Base-by-base conservation (phyloP, 805 yeast species). In the Kurtzmaniella fragi region DNA sequence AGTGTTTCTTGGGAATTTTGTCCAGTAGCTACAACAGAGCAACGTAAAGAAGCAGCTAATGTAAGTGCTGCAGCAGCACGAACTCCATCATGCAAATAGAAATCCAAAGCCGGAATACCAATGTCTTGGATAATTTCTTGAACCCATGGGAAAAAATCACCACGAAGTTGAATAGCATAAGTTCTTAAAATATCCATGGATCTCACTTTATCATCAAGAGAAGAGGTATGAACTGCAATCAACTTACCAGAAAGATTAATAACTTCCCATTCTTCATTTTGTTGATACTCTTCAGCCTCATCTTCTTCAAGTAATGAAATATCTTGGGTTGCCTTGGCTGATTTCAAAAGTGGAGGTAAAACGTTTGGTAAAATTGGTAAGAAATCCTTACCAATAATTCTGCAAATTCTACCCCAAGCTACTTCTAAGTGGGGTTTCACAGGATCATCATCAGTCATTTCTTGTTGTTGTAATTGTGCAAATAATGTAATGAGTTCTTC, bases 331-430 rank as follows among this genome's bases (percentile, higher is more conserved):
- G 93, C 90, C 55, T 81, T 87, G 6, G 97, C 99, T 28, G 90
- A 83, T 39, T 71, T 75, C 40, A 93, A 61, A 41, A 93, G 68
- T n/a, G 96, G 90, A 20, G 98, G 97, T 56, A 93, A 73, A 28
- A 93, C 96, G 9, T 77, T 77, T 26, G 88, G 84, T 43, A 93
- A 70, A 49, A 78, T 83, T 11, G 96, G 96, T 43, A 87, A 62
- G 57, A 93, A 93, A 33, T 88, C 95, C 43, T 73, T 74, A 17
- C 96, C 95, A 30, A 91, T 70, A 37, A 91, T 78, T 49, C 84
- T 76, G 57, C 99, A 93, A 33, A 93, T 75, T 53, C 98, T 79
- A 40, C 93, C 88, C 99, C 99, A 93, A 33, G 95, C 96, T 57
- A 87, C 95, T 50, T 88, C 95, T 47, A 93, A 71, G 52, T 87